Evolutionary conservation across 768 basidiomycete genomes (phyloP).

Genomic region (Kockovaella imperatae): DNA sequence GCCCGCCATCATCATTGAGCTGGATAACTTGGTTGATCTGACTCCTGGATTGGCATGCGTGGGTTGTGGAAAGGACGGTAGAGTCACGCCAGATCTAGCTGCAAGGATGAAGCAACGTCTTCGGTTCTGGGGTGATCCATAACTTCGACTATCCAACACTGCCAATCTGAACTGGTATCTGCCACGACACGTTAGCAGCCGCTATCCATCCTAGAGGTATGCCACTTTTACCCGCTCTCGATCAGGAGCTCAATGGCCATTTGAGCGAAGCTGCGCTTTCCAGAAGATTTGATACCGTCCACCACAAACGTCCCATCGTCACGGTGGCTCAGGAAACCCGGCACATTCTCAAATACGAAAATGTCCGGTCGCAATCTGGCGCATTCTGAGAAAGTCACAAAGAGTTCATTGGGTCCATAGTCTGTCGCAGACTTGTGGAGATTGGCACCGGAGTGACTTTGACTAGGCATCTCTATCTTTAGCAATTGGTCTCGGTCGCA

Average conservation of each 20-base stretch:
- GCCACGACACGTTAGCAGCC: neutral
- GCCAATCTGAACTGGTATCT: conserved; percentile 20
- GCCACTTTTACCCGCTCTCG: conserved; percentile 5
- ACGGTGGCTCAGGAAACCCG: conserved; percentile 10
- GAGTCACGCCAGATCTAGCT: conserved; percentile 8
- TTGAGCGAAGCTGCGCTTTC: conserved; percentile 11
- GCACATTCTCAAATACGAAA: conserved; percentile 29
- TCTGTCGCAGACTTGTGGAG: conserved; percentile 4
- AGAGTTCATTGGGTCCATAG: conserved; percentile 19
- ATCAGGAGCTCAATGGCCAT: conserved; percentile 8
- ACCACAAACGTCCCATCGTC: conserved; percentile 6
- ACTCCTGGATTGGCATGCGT: conserved; percentile 19
- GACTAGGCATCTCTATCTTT: conserved; percentile 11
- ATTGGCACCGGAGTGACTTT: conserved; percentile 27
- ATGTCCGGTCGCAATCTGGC: conserved; percentile 11
- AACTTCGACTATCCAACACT: conserved; percentile 14
- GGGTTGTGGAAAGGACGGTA: conserved; percentile 19
- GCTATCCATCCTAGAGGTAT: neutral
- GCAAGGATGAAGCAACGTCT: conserved; percentile 17
- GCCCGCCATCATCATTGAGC: no score
- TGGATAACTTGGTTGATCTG: conserved; percentile 6
- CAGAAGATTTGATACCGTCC: neutral
- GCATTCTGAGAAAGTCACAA: conserved; percentile 9
- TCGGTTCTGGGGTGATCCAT: conserved; percentile 27
- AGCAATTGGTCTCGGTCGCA: neutral